phyloP scores from a whole-genome alignment of 306 rosid genomes.

The Sindora glabra region DNA sequence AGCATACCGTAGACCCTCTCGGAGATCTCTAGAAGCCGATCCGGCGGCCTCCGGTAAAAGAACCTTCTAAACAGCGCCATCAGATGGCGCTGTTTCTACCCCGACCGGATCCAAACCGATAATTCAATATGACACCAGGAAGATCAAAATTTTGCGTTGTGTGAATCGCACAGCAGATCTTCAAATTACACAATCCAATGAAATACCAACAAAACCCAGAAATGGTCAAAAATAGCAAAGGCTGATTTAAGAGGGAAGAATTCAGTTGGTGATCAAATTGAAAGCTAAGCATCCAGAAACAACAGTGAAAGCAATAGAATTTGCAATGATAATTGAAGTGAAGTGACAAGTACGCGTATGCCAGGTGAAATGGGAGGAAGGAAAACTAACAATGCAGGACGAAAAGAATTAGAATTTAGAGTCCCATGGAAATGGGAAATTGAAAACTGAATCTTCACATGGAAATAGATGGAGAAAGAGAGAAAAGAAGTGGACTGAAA shows the following conservation, averaged over 20 bases:
- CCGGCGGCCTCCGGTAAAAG: slow-evolving; percentile 97
- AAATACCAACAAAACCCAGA: slow-evolving; percentile 1
- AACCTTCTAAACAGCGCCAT: slow-evolving; percentile 99
- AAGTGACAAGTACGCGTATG: slow-evolving; percentile 26
- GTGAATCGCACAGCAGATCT: slow-evolving; percentile 35
- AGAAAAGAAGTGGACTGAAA: slow-evolving; percentile 55
- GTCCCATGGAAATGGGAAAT: neutral
- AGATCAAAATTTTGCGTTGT: slow-evolving; percentile 19
- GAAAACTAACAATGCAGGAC: neutral
- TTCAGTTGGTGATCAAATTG: slow-evolving; percentile 5
- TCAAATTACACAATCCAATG: slow-evolving; percentile 27
- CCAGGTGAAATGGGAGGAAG: neutral
- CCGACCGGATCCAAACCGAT: slow-evolving; percentile 79
- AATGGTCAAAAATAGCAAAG: neutral
- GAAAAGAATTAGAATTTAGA: neutral
- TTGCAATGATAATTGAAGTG: slow-evolving; percentile 21
- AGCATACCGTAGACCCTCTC: slow-evolving; percentile 88
- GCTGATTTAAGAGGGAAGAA: neutral
- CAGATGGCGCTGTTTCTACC: slow-evolving; percentile 91
- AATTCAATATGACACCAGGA: slow-evolving; percentile 26
- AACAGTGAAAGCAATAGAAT: slow-evolving; percentile 20
- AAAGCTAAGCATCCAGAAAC: neutral
- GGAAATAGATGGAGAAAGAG: neutral
- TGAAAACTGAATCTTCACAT: neutral
- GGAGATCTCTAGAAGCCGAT: slow-evolving; percentile 96